These are phyloP conservation scores for Chalaropsis ovoidea DNA, from an alignment of 2,329 filamentous ascomycete genomes.

Conservation along the genomic window DNA sequence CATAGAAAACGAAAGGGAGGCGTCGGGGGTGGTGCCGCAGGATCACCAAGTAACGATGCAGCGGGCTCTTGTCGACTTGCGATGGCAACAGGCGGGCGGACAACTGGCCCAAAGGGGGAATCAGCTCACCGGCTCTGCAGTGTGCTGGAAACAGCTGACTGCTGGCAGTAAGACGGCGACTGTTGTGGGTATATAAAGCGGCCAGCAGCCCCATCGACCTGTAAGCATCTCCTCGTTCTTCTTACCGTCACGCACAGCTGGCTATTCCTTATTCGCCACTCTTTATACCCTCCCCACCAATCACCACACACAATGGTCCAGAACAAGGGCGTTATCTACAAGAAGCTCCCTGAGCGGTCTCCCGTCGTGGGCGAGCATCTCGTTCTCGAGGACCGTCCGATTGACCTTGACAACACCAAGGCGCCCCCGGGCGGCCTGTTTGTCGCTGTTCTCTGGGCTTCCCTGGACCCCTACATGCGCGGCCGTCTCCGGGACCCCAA, in stretches of 20 bases:
- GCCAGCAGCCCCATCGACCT: not conserved
- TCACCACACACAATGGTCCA: conserved; percentile 31
- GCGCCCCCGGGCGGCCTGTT: conserved; percentile 57
- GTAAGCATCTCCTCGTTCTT: not conserved
- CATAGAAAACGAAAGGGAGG: not conserved
- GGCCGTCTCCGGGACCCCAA: conserved; percentile 60
- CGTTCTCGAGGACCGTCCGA: conserved; percentile 52
- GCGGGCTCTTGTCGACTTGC: not conserved
- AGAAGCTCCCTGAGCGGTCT: conserved; percentile 53
- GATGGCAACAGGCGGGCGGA: not conserved
- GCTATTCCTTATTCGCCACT: not conserved
- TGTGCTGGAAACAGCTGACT: not conserved
- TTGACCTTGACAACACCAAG: conserved; percentile 50
- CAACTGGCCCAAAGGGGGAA: conserved; percentile 1
- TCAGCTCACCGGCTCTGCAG: not conserved
- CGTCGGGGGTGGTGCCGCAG: not conserved
- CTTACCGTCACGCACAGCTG: not conserved
- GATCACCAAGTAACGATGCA: not conserved
- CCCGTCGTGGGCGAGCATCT: conserved; percentile 64
- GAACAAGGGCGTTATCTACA: conserved; percentile 71
- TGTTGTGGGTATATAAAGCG: not conserved
- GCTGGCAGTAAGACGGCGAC: not conserved
- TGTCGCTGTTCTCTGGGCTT: conserved; percentile 60
- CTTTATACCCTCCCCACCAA: not conserved
- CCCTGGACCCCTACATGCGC: conserved; percentile 77